Evolutionary conservation across 1,139 yeast genomes (phyloP), one percentile per base, ranked within the genome.

Genomic region (Geotrichum cucujoidarum): DNA sequence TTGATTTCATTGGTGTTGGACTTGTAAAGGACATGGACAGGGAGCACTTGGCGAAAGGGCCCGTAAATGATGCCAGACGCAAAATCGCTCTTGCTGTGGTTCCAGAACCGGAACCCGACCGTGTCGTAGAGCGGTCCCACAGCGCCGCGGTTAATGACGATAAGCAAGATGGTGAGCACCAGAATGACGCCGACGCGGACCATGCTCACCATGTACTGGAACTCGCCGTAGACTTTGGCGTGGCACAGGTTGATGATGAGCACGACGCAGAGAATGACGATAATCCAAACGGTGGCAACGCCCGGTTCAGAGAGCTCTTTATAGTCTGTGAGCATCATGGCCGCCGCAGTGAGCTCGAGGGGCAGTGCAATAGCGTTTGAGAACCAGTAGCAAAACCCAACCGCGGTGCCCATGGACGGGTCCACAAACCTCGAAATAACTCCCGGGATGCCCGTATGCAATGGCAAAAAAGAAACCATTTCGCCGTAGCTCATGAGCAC

Each of bases 401-500:
- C 71, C 1, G 94, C 81, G 63, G 86, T 84, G 0, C 95, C 95
- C 62, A 87, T 79, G 0, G 95, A 86, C 57, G 83, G 89, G 60
- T 87, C 95, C 1, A 86, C 87, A 65, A 87, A 86, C 42, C 95
- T 69, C 0, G 92, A 78, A 1, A 88, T 78, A 24, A 85, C 71
- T 0, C 63, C 65, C 0, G 69, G 55, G 6, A 66, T 83, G 5
- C 95, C 94, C 45, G 88, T 89, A 21, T 86, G 83, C 22, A 85
- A 77, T 0, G 95, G 94, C 22, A 86, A 78, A 54, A 87, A 72
- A 0, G 95, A 84, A 10, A 86, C 88, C 84, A 88, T 83, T 65
- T 88, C 96, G 53, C 95, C 86, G 61, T 86, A 82, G 4, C 90
- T 80, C 21, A 81, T 68, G 74, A 86, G 77, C 1, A 94, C 80